Conservation (phyloP, 129 eudicot species). For the Chrysanthemum lavandulifolium region DNA sequence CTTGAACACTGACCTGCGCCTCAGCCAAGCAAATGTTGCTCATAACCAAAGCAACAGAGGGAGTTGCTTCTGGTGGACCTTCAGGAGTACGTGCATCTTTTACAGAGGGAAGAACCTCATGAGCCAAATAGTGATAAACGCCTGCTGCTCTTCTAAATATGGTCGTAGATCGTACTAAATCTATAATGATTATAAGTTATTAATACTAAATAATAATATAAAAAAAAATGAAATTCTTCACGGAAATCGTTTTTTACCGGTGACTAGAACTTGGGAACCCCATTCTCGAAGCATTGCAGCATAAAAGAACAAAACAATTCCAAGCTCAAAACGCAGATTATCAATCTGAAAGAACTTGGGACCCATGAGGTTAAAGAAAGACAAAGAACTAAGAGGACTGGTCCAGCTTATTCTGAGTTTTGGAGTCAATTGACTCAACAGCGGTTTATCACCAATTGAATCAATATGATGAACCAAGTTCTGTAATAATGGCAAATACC, state of each 20-base stretch:
- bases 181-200: slow-evolving; percentile 30
- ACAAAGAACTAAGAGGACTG: slow-evolving; percentile 56
- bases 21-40: slow-evolving; percentile 83
- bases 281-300: slow-evolving; percentile 64
- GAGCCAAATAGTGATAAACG: slow-evolving; percentile 53
- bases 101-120: slow-evolving; percentile 48
- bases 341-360: slow-evolving; percentile 60
- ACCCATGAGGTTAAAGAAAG: slow-evolving; percentile 45
- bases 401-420: slow-evolving; percentile 72
- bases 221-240: not conserved
- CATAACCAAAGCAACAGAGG: slow-evolving; percentile 46
- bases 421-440: slow-evolving; percentile 48
- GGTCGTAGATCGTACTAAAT: slow-evolving; percentile 63
- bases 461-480: slow-evolving; percentile 58
- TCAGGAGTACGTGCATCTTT: slow-evolving; percentile 34
- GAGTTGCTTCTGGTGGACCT: slow-evolving; percentile 63
- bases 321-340: slow-evolving; percentile 62
- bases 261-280: slow-evolving; percentile 54
- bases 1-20: slow-evolving; percentile 58
- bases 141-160: slow-evolving; percentile 77
- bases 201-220: slow-evolving; percentile 14
- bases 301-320: slow-evolving; percentile 62
- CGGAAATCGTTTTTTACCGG: slow-evolving; percentile 35
- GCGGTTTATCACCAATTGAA: slow-evolving; percentile 19
- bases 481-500: slow-evolving; percentile 65